Conservation (phyloP, 371 early-diverging fungal genomes). For the Rhizopus stolonifer region DNA sequence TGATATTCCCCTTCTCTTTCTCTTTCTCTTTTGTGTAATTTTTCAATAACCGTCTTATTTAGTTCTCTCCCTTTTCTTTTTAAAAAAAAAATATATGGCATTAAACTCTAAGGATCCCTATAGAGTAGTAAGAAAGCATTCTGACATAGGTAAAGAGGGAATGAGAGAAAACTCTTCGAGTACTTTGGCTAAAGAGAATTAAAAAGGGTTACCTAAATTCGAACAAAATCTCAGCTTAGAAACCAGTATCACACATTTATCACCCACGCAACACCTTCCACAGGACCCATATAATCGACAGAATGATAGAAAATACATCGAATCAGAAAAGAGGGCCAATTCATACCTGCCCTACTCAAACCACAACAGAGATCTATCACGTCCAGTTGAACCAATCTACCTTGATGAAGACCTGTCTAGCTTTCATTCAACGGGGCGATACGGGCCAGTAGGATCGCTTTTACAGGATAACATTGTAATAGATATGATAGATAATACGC, state of each 20-base stretch:
- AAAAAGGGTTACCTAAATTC: not conserved
- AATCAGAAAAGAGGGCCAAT: slow-evolving; percentile 32
- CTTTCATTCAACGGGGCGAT: slow-evolving; percentile 26
- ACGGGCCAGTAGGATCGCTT: slow-evolving; percentile 31
- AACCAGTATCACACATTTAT: slow-evolving; percentile 36
- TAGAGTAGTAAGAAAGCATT: slow-evolving; percentile 29
- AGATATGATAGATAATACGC: slow-evolving; percentile 30
- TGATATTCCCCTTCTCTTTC: too few species aligned
- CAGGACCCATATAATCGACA: slow-evolving; percentile 38
- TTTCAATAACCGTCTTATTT: not conserved
- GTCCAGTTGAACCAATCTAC: slow-evolving; percentile 32
- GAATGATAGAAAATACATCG: slow-evolving; percentile 5
- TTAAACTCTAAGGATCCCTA: slow-evolving; percentile 33
- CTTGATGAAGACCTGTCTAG: slow-evolving; percentile 37
- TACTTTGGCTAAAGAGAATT: not conserved
- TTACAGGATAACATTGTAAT: slow-evolving; percentile 44
- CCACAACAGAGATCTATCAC: slow-evolving; percentile 30
- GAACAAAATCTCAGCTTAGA: slow-evolving; percentile 32
- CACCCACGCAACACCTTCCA: slow-evolving; percentile 16
- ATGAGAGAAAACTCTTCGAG: not conserved
- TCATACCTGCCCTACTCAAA: slow-evolving; percentile 50
- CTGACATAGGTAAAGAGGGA: slow-evolving; percentile 28
- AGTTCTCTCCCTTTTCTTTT: slow-evolving; percentile 1
- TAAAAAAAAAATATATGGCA: not conserved
- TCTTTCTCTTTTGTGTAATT: too few species aligned